phyloP scores from a whole-genome alignment of 2,329 filamentous ascomycete species.

The Pseudogymnoascus sp. region DNA sequence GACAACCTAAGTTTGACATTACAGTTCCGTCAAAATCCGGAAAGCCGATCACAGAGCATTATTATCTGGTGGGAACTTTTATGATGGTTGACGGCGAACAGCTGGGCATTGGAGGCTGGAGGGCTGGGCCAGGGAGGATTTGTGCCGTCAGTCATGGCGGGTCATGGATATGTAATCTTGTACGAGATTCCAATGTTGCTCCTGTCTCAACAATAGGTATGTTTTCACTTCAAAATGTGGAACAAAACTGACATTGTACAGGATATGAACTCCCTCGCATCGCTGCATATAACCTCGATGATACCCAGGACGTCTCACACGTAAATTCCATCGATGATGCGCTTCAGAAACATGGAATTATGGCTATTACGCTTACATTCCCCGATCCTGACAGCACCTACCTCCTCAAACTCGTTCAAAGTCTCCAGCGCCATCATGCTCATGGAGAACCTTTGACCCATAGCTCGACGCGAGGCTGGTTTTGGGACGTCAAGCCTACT shows the following conservation, averaged over 20 bases:
- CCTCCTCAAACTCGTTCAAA: constrained; percentile 18
- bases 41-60: constrained; percentile 12
- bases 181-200: not conserved
- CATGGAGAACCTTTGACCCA: constrained; percentile 23
- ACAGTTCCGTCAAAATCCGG: constrained; percentile 15
- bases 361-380: constrained; percentile 19
- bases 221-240: not conserved
- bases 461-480: constrained; percentile 21
- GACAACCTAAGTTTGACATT: constrained; percentile 21
- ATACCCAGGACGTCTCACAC: constrained; percentile 9
- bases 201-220: not conserved
- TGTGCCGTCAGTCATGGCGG: constrained; percentile 19
- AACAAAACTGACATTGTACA: not conserved
- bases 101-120: constrained; percentile 24
- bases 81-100: constrained; percentile 23
- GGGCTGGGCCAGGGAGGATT: constrained; percentile 21
- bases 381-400: constrained; percentile 19
- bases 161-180: constrained; percentile 14
- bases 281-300: not conserved
- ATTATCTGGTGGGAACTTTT: constrained; percentile 24
- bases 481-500: constrained; percentile 27
- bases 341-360: constrained; percentile 19
- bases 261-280: constrained; percentile 6
- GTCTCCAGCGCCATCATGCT: constrained; percentile 11
- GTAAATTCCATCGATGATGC: constrained; percentile 14